Conservation (phyloP, 371 early-diverging fungal species). For the Circinella umbellata region DNA sequence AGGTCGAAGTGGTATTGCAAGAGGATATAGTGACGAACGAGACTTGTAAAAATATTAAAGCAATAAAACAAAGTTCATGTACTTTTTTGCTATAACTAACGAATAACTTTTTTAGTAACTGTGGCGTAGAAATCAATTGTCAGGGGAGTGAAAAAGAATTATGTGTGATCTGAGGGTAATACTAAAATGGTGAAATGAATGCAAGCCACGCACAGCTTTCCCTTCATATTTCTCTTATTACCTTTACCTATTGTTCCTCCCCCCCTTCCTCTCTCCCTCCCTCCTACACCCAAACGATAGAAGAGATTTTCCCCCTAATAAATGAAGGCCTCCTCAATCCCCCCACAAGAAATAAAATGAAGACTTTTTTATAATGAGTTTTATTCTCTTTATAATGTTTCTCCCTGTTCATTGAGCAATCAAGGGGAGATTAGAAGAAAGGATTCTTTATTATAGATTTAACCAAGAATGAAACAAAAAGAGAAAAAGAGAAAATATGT, state of each 20-base stretch:
- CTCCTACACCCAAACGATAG: too few species aligned
- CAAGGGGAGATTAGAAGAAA: neutral
- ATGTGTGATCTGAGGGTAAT: neutral
- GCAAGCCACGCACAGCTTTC: conserved; percentile 16
- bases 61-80: neutral
- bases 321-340: too few species aligned
- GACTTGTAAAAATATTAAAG: conserved; percentile 16
- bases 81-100: too few species aligned
- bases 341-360: neutral
- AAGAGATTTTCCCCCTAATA: too few species aligned
- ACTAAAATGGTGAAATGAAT: conserved; percentile 21
- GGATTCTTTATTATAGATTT: conserved; percentile 19
- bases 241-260: too few species aligned
- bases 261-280: too few species aligned
- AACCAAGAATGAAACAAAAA: conserved; percentile 11
- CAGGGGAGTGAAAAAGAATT: neutral
- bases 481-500: conserved; percentile 9
- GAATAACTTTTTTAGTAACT: neutral
- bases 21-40: conserved; percentile 70
- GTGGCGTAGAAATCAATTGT: neutral
- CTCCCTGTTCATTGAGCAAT: neutral
- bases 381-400: too few species aligned
- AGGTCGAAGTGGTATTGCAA: conserved; percentile 88
- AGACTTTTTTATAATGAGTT: too few species aligned
- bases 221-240: neutral